These are phyloP conservation scores for Fusarium sp. DNA, from an alignment of 2,329 filamentous ascomycete species.

Conservation along the genomic window DNA sequence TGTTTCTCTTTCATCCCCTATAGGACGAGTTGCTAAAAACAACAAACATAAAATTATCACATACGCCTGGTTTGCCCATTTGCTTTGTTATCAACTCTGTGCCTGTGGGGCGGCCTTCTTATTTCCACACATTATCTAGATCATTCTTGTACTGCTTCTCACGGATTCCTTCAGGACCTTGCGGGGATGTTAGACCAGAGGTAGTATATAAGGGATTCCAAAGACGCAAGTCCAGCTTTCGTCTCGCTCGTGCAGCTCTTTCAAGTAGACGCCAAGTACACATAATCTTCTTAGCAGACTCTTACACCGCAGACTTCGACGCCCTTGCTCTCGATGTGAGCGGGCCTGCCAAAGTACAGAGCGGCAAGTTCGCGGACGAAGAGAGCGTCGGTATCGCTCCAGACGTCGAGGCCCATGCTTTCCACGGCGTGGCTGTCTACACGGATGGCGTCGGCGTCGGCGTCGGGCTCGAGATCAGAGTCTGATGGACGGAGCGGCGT, in stretches of 20 bases:
- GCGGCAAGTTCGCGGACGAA: conserved; percentile 71
- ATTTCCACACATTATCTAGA: conserved; percentile 25
- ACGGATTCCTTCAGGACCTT: conserved; percentile 11
- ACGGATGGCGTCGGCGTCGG: conserved; percentile 55
- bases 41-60: not conserved
- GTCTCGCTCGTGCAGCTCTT: conserved; percentile 20
- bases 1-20: too few species aligned
- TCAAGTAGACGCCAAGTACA: not conserved
- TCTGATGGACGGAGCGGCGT: conserved; percentile 39
- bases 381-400: conserved; percentile 74
- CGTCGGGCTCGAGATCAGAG: conserved; percentile 43
- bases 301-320: conserved; percentile 78
- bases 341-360: conserved; percentile 72
- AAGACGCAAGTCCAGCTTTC: conserved; percentile 43
- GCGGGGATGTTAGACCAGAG: conserved; percentile 18
- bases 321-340: conserved; percentile 72
- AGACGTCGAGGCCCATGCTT: conserved; percentile 79
- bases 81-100: conserved; percentile 5
- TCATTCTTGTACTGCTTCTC: conserved; percentile 5
- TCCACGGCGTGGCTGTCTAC: conserved; percentile 72
- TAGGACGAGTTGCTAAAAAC: not conserved
- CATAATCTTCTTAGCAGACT: conserved; percentile 62
- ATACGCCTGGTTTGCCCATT: conserved; percentile 8
- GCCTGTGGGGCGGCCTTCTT: conserved; percentile 29
- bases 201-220: conserved; percentile 30